These are phyloP conservation scores for Tricholoma bakamatsutake DNA, from an alignment of 768 basidiomycete species.

Conservation along the genomic window DNA sequence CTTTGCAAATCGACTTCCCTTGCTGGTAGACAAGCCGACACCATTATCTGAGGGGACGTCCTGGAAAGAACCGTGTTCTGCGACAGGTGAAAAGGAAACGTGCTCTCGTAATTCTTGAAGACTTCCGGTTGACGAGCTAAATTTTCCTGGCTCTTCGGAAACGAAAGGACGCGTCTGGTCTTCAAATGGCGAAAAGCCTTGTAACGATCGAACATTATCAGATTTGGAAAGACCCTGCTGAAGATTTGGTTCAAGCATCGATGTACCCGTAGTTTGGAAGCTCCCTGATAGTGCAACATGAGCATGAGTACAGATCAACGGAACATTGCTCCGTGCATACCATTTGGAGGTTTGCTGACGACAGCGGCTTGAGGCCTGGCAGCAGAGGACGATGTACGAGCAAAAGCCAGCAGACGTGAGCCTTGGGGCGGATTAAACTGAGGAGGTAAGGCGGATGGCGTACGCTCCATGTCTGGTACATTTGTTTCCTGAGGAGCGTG, in stretches of 20 bases:
- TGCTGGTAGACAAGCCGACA: conserved; percentile 46
- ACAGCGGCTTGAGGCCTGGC: conserved; percentile 21
- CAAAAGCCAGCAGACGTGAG: conserved; percentile 45
- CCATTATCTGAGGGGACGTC: conserved; percentile 24
- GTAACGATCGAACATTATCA: conserved; percentile 23
- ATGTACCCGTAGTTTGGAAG: conserved; percentile 5
- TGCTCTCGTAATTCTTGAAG: conserved; percentile 13
- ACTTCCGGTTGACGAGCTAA: conserved; percentile 7
- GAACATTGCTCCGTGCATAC: conserved; percentile 14
- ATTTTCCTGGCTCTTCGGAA: conserved; percentile 17
- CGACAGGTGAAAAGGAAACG: conserved; percentile 14
- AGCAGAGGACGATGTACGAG: conserved; percentile 23
- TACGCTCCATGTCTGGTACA: conserved; percentile 2
- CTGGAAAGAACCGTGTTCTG: conserved; percentile 8
- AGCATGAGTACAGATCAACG: not conserved
- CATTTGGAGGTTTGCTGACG: conserved; percentile 17
- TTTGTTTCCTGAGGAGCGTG: not conserved
- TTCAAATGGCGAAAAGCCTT: conserved; percentile 55
- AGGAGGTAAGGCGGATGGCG: conserved; percentile 10
- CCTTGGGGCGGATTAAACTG: conserved; percentile 45
- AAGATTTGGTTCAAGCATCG: conserved; percentile 14
- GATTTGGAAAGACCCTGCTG: conserved; percentile 17
- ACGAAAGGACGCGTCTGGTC: conserved; percentile 30
- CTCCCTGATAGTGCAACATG: not conserved
- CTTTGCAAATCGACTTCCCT: conserved; percentile 83